phyloP scores from a whole-genome alignment of 2,329 filamentous ascomycete genomes.

The Trichoderma afroharzianum region DNA sequence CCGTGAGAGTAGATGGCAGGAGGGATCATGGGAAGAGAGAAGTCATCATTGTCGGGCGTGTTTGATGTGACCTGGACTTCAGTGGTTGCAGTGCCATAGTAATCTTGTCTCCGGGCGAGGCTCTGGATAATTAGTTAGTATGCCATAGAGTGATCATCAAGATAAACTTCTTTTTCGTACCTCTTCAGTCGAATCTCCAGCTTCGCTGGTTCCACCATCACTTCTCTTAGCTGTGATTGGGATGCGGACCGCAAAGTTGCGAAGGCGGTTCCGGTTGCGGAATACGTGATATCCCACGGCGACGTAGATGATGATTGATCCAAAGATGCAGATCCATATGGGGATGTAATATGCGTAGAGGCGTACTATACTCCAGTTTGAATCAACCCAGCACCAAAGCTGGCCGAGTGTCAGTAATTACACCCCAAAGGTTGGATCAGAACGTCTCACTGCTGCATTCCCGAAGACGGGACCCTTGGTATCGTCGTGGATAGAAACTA shows the following conservation, averaged over 20 bases:
- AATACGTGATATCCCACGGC: conserved; percentile 58
- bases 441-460: conserved; percentile 48
- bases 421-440: not conserved
- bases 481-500: conserved; percentile 54
- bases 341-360: conserved; percentile 60
- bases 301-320: conserved; percentile 53
- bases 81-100: conserved; percentile 47
- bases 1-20: conserved; percentile 13
- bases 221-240: conserved; percentile 23
- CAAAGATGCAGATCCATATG: conserved; percentile 56
- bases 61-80: conserved; percentile 45
- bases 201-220: conserved; percentile 26
- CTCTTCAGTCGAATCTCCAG: conserved; percentile 34
- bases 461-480: conserved; percentile 46
- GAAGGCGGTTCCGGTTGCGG: conserved; percentile 53
- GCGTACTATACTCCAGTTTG: conserved; percentile 51
- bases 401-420: conserved; percentile 24
- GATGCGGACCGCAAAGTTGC: conserved; percentile 39
- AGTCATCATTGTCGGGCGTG: conserved; percentile 19
- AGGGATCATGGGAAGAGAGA: conserved; percentile 17
- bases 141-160: not conserved
- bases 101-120: conserved; percentile 28
- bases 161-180: conserved; percentile 19
- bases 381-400: conserved; percentile 60
- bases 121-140: conserved; percentile 26